These are phyloP conservation scores for Ascosphaera aggregata DNA, from an alignment of 2,329 filamentous ascomycete species.

Conservation along the genomic window DNA sequence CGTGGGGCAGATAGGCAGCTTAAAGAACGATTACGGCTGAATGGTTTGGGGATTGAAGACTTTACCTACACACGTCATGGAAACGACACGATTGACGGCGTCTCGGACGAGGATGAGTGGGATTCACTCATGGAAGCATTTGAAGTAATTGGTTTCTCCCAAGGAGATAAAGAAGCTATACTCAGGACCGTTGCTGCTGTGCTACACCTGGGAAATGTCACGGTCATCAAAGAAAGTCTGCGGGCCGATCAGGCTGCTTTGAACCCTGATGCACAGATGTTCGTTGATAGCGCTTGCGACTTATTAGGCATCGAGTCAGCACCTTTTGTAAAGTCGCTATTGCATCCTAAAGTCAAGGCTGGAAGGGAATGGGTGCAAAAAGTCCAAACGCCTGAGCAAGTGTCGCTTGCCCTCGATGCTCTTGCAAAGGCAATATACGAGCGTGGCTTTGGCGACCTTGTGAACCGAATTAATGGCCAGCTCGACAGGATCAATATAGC, in stretches of 20 bases:
- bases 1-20: constrained; percentile 54
- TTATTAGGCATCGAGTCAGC: constrained; percentile 69
- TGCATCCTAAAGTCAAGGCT: constrained; percentile 87
- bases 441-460: constrained; percentile 79
- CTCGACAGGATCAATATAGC: constrained; percentile 62
- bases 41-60: constrained; percentile 52
- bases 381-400: constrained; percentile 91
- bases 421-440: constrained; percentile 96
- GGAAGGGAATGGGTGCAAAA: constrained; percentile 98
- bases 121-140: constrained; percentile 77
- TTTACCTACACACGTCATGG: constrained; percentile 84
- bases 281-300: constrained; percentile 56
- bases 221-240: constrained; percentile 72
- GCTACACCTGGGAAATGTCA: constrained; percentile 79
- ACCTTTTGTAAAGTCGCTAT: constrained; percentile 63
- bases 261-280: constrained; percentile 46
- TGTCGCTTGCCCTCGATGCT: constrained; percentile 70
- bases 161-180: constrained; percentile 61
- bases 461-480: constrained; percentile 74
- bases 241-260: constrained; percentile 78
- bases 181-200: constrained; percentile 76
- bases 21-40: constrained; percentile 55
- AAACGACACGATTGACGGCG: constrained; percentile 73
- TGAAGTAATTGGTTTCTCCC: constrained; percentile 75
- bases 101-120: constrained; percentile 86